Conservation (phyloP, 164 flowering plant genomes). For the Echeveria elegans region DNA sequence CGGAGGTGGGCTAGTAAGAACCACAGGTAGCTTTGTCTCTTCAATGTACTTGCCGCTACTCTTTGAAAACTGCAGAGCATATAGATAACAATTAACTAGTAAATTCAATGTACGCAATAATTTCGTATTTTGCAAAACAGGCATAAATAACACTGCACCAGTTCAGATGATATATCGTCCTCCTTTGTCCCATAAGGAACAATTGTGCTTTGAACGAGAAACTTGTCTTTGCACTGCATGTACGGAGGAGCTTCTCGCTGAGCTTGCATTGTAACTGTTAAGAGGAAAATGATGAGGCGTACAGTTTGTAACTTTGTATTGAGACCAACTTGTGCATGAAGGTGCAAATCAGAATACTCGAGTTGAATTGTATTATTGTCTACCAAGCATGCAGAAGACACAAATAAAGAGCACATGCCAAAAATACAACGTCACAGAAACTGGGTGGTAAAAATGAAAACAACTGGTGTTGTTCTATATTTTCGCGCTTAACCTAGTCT, state of each 20-base stretch:
- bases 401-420: neutral
- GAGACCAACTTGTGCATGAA: neutral
- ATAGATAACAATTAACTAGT: too few relatives aligned
- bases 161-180: constrained; percentile 49
- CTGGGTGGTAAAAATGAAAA: neutral
- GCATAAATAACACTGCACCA: constrained; percentile 27
- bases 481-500: neutral
- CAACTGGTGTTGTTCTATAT: neutral
- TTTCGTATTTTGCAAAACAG: neutral
- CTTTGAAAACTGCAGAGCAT: constrained; percentile 49
- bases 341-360: neutral
- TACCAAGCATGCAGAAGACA: neutral
- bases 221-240: constrained; percentile 81
- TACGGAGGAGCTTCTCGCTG: constrained; percentile 53
- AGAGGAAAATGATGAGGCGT: neutral
- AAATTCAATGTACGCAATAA: neutral
- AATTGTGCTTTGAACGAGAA: constrained; percentile 70
- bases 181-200: constrained; percentile 54
- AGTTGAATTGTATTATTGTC: neutral
- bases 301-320: neutral
- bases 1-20: constrained; percentile 57
- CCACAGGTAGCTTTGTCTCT: constrained; percentile 67
- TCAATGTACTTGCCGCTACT: constrained; percentile 50
- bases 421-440: neutral
- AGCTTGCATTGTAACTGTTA: constrained; percentile 85